These are phyloP conservation scores for Colletotrichum melonis DNA, from an alignment of 2,329 filamentous ascomycete genomes.

Conservation along the genomic window DNA sequence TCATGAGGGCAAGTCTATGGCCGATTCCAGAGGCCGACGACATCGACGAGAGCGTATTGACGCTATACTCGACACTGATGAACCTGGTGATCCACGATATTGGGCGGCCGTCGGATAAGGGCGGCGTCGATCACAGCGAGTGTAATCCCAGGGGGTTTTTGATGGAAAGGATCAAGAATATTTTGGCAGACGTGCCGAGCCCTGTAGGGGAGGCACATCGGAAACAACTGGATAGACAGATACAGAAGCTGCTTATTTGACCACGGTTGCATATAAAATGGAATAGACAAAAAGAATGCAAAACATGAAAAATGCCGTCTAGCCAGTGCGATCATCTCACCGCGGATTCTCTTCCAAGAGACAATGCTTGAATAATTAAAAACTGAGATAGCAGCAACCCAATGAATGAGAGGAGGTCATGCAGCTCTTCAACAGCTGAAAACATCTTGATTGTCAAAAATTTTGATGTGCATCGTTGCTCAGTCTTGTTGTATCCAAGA, in stretches of 20 bases:
- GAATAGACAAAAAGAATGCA: neutral
- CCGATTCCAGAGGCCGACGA: constrained; percentile 42
- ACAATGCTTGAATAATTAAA: no score
- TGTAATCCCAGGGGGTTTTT: constrained; percentile 40
- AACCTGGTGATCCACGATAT: constrained; percentile 44
- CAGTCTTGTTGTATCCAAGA: no score
- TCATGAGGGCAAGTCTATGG: constrained; percentile 46
- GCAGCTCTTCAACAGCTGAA: no score
- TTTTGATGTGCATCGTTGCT: no score
- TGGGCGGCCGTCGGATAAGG: constrained; percentile 30
- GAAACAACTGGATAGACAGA: constrained; percentile 31
- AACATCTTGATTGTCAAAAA: no score
- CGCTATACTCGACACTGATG: constrained; percentile 39
- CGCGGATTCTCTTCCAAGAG: no score
- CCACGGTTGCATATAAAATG: neutral
- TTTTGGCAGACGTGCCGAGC: constrained; percentile 38
- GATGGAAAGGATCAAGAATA: constrained; percentile 36
- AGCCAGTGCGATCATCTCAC: no score
- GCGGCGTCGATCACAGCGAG: constrained; percentile 35
- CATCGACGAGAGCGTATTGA: constrained; percentile 40
- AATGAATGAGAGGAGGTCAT: no score
- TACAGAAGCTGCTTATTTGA: constrained; percentile 24
- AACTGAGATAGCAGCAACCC: no score
- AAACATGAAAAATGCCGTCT: no score
- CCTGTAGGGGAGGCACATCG: constrained; percentile 25